Evolutionary conservation across 176 grass and related monocot genomes (phyloP).

Genomic region (Eragrostis nindensis): DNA sequence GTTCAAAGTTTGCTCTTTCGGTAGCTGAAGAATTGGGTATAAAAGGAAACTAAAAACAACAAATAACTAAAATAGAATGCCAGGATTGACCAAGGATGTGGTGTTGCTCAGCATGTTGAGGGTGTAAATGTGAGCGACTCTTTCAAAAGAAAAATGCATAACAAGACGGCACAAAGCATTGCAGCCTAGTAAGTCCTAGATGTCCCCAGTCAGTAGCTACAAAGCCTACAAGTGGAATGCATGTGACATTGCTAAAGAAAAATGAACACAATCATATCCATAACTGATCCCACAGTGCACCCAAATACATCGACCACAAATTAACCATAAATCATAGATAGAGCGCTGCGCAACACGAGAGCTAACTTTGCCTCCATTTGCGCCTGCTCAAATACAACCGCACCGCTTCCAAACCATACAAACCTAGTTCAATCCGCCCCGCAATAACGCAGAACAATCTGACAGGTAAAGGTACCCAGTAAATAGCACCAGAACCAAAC

Average conservation of each 20-base stretch:
- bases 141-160: neutral
- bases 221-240: neutral
- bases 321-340: neutral
- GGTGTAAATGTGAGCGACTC: neutral
- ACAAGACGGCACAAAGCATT: neutral
- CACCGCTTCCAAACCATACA: neutral
- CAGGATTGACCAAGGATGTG: neutral
- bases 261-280: neutral
- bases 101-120: neutral
- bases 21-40: neutral
- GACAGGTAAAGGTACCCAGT: neutral
- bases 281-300: neutral
- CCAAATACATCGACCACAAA: neutral
- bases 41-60: no score
- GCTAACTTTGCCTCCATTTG: neutral
- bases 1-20: neutral
- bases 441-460: neutral
- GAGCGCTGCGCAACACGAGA: neutral
- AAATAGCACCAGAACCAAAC: no score
- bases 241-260: neutral
- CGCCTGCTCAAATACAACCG: neutral
- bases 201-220: neutral
- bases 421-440: neutral
- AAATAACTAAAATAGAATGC: neutral
- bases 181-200: neutral